These are phyloP conservation scores for Beauveria bassiana DNA, from an alignment of 2,329 filamentous ascomycete species.

Conservation along the genomic window DNA sequence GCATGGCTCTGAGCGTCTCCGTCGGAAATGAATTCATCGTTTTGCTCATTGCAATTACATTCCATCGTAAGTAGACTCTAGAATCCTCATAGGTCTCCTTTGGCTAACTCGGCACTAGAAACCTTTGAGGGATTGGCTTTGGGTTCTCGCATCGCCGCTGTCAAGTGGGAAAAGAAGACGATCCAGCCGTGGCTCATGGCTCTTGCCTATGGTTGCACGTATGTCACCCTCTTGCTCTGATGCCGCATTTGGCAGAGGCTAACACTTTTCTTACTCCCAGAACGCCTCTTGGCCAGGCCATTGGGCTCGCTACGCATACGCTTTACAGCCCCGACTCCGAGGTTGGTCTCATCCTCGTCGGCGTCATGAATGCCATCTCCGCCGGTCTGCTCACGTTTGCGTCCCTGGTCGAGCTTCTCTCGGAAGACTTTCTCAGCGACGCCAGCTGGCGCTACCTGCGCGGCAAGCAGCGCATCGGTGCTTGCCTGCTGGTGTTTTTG, in stretches of 20 bases:
- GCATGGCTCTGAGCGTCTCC: conserved; percentile 74
- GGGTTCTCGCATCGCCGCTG: conserved; percentile 54
- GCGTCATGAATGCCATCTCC: conserved; percentile 67
- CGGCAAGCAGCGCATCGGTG: conserved; percentile 44
- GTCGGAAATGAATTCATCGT: conserved; percentile 69
- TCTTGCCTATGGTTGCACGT: conserved; percentile 47
- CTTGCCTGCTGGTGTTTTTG: conserved; percentile 48
- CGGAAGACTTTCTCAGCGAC: conserved; percentile 62
- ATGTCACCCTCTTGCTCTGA: conserved; percentile 20
- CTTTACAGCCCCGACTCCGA: conserved; percentile 62
- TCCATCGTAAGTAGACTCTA: conserved; percentile 46
- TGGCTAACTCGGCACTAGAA: conserved; percentile 23
- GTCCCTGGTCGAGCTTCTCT: conserved; percentile 62
- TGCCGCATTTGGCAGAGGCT: neutral
- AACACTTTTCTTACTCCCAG: conserved; percentile 13
- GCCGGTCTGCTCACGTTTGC: conserved; percentile 66
- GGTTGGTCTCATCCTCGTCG: conserved; percentile 60
- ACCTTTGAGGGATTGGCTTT: conserved; percentile 52
- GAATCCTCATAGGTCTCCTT: no score
- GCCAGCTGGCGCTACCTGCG: conserved; percentile 51
- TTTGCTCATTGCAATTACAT: conserved; percentile 70
- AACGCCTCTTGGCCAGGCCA: conserved; percentile 65
- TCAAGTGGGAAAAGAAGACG: conserved; percentile 34
- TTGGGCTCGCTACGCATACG: conserved; percentile 61
- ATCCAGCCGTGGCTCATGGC: conserved; percentile 50